These are phyloP conservation scores for Davidsoniella eucalypti DNA, from an alignment of 2,329 filamentous ascomycete species.

Conservation along the genomic window DNA sequence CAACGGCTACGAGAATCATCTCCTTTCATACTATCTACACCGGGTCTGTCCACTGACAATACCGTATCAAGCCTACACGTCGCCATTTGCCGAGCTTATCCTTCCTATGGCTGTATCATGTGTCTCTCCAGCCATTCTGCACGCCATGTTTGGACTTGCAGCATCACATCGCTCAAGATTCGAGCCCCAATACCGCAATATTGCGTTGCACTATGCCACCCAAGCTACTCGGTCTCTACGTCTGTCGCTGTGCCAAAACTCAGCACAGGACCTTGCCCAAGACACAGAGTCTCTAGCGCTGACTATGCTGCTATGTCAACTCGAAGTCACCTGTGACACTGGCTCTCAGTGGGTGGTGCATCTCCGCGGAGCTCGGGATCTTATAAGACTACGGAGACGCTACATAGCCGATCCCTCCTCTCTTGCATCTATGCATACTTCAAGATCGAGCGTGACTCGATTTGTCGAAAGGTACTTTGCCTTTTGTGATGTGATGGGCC, in stretches of 20 bases:
- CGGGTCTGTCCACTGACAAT: slow-evolving; percentile 14
- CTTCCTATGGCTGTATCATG: slow-evolving; percentile 13
- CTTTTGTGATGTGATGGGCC: slow-evolving; percentile 29
- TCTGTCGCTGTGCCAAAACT: slow-evolving; percentile 5
- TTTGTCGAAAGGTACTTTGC: slow-evolving; percentile 27
- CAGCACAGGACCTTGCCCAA: slow-evolving; percentile 8
- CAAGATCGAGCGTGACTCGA: slow-evolving; percentile 2
- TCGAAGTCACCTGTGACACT: slow-evolving; percentile 19
- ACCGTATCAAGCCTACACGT: slow-evolving; percentile 9
- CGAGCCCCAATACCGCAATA: slow-evolving; percentile 6
- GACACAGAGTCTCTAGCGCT: slow-evolving; percentile 13
- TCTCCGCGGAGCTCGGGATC: slow-evolving; percentile 25
- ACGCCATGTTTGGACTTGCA: slow-evolving; percentile 13
- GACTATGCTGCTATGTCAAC: slow-evolving; percentile 14
- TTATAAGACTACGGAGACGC: slow-evolving; percentile 19
- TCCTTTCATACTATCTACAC: slow-evolving; percentile 13
- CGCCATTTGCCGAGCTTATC: slow-evolving; percentile 13
- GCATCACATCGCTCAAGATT: slow-evolving; percentile 13
- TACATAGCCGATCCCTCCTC: slow-evolving; percentile 15
- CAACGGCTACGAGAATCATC: slow-evolving; percentile 8
- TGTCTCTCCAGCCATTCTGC: slow-evolving; percentile 13
- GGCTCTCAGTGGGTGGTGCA: slow-evolving; percentile 28
- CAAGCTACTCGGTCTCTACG: slow-evolving; percentile 13
- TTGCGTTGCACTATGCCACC: slow-evolving; percentile 13
- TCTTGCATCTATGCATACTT: background rate